phyloP scores from a whole-genome alignment of 441 rosid genomes.

The Adansonia grandidieri region DNA sequence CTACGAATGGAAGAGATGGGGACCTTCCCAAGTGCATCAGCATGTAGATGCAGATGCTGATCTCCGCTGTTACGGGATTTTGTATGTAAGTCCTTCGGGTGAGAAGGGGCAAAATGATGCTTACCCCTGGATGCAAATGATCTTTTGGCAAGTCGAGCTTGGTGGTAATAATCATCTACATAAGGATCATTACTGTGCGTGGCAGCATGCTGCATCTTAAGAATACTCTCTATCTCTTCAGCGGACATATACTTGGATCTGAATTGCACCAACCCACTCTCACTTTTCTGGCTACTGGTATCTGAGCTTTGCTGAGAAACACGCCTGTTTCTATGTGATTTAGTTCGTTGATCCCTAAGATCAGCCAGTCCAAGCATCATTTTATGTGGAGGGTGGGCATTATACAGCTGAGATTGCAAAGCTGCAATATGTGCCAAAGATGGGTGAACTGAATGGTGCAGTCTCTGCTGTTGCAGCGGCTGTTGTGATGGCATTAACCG shows the following conservation, averaged over 20 bases:
- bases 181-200: constrained; percentile 83
- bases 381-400: constrained; percentile 54
- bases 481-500: constrained; percentile 59
- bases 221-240: constrained; percentile 93
- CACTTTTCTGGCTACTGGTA: constrained; percentile 73
- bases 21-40: constrained; percentile 63
- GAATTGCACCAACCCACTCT: constrained; percentile 63
- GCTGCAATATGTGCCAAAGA: constrained; percentile 77
- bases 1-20: constrained; percentile 58
- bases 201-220: constrained; percentile 92
- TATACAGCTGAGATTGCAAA: constrained; percentile 69
- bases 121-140: constrained; percentile 61
- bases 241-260: constrained; percentile 91
- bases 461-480: constrained; percentile 50
- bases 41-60: constrained; percentile 59
- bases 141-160: constrained; percentile 80
- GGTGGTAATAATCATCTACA: constrained; percentile 92
- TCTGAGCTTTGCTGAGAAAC: constrained; percentile 76
- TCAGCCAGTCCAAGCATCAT: constrained; percentile 52
- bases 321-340: constrained; percentile 68
- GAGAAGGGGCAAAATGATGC: constrained; percentile 75
- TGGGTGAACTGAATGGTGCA: constrained; percentile 61
- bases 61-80: constrained; percentile 77
- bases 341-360: constrained; percentile 66
- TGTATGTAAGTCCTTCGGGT: constrained; percentile 78